Conservation (phyloP, 2,329 filamentous ascomycete genomes). For the Chaetomiaceae sp. region DNA sequence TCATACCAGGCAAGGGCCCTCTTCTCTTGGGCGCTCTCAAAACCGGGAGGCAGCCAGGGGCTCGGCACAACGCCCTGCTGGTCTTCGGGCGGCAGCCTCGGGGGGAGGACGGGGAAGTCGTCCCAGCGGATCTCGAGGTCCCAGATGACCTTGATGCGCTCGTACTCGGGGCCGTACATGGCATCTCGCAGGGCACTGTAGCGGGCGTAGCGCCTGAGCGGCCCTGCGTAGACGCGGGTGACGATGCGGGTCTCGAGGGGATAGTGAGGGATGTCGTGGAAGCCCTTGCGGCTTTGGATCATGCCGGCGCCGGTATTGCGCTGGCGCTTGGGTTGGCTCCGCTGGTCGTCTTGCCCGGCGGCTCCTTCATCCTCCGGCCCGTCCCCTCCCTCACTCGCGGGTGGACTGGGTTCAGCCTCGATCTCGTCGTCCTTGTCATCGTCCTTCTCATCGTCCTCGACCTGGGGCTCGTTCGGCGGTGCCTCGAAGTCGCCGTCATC, state of each 20-base stretch:
- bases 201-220: constrained; percentile 34
- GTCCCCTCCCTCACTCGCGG: constrained; percentile 15
- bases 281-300: constrained; percentile 25
- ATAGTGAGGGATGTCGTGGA: constrained; percentile 34
- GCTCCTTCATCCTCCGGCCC: constrained; percentile 3
- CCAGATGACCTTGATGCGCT: constrained; percentile 34
- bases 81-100: constrained; percentile 28
- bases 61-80: constrained; percentile 32
- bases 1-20: constrained; percentile 31
- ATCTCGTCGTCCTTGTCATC: constrained; percentile 18
- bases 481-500: constrained; percentile 24
- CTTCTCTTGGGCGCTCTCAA: constrained; percentile 34
- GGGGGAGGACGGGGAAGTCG: constrained; percentile 38
- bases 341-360: neutral
- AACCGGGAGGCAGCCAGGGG: constrained; percentile 38
- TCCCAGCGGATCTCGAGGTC: constrained; percentile 41
- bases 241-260: constrained; percentile 29
- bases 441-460: constrained; percentile 17
- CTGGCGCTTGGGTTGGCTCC: constrained; percentile 10
- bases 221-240: constrained; percentile 36
- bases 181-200: constrained; percentile 35
- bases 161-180: constrained; percentile 40
- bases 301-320: constrained; percentile 25
- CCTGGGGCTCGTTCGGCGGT: constrained; percentile 12
- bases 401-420: constrained; percentile 10